Evolutionary conservation across 768 basidiomycete species (phyloP).

Genomic region (Auricularia sp.): DNA sequence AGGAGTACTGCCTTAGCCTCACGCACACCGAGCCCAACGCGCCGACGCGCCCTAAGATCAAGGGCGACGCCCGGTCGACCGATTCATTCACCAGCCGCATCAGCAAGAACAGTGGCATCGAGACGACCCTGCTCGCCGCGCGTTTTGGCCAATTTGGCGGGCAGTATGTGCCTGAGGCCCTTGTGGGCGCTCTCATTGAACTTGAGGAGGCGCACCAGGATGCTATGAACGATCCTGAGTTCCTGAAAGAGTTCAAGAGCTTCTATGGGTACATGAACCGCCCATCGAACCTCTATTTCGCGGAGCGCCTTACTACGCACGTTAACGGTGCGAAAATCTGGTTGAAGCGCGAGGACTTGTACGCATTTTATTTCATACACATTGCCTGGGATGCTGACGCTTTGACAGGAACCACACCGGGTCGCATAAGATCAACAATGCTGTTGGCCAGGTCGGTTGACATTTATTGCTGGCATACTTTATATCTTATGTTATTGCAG

Average conservation of each 20-base stretch:
- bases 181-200: slow-evolving; percentile 88
- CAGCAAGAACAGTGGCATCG: slow-evolving; percentile 23
- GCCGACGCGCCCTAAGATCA: slow-evolving; percentile 10
- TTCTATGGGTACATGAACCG: slow-evolving; percentile 92
- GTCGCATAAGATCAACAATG: slow-evolving; percentile 99
- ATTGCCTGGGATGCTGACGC: slow-evolving; percentile 2
- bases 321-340: slow-evolving; percentile 93
- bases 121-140: slow-evolving; percentile 48
- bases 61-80: slow-evolving; percentile 11
- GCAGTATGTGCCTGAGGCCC: slow-evolving; percentile 91
- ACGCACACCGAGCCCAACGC: slow-evolving; percentile 14
- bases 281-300: slow-evolving; percentile 84
- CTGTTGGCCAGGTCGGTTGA: slow-evolving; percentile 73
- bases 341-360: slow-evolving; percentile 94
- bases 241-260: slow-evolving; percentile 84
- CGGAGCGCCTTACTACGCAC: slow-evolving; percentile 80
- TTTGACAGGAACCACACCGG: slow-evolving; percentile 82
- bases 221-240: slow-evolving; percentile 79
- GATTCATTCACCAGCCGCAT: slow-evolving; percentile 18
- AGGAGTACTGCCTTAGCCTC: slow-evolving; percentile 64
- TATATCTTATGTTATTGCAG: slow-evolving; percentile 28
- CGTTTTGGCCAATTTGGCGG: slow-evolving; percentile 95
- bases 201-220: slow-evolving; percentile 79
- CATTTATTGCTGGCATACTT: neutral
- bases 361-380: slow-evolving; percentile 16